Percentiles rank a stretch among this genome's conserved stretches.
phyloP scores from a whole-genome alignment of 345 rosid species.

The Noccaea bulbosa region DNA sequence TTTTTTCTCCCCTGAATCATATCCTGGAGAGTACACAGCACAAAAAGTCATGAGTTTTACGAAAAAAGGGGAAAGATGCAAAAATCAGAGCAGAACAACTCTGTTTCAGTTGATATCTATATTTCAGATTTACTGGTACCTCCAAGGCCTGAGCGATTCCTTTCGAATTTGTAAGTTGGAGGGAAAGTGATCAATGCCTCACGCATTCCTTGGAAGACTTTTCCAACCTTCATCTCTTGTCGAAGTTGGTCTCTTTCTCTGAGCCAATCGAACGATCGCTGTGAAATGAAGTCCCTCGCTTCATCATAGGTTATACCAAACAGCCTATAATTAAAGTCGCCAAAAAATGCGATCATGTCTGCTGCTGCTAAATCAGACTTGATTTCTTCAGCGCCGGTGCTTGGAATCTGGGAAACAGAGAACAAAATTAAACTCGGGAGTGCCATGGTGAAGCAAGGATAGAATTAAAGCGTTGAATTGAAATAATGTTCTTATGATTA shows the following conservation, averaged over 20 bases:
- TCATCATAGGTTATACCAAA: slow-evolving; percentile 95
- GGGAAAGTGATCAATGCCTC: slow-evolving; percentile 91
- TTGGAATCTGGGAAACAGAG: slow-evolving; percentile 38
- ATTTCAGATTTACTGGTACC: slow-evolving; percentile 51
- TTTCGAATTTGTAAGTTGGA: slow-evolving; percentile 94
- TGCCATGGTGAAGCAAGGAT: not conserved
- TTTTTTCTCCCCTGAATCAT: slow-evolving; percentile 97
- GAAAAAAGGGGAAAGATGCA: not conserved
- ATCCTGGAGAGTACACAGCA: slow-evolving; percentile 56
- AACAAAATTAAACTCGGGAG: slow-evolving; percentile 17
- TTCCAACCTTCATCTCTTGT: slow-evolving; percentile 88
- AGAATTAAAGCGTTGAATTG: not conserved
- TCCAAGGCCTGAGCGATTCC: slow-evolving; percentile 77
- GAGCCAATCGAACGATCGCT: slow-evolving; percentile 95
- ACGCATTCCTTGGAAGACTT: slow-evolving; percentile 98
- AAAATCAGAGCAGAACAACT: not conserved
- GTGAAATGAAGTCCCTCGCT: slow-evolving; percentile 96
- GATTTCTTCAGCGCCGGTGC: slow-evolving; percentile 53
- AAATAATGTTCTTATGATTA: slow-evolving; percentile 12
- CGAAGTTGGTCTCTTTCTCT: slow-evolving; percentile 94
- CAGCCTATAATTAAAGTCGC: slow-evolving; percentile 94
- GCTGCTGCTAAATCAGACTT: slow-evolving; percentile 88
- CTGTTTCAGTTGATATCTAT: not conserved
- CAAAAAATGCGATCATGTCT: slow-evolving; percentile 87
- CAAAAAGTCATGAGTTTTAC: not conserved